Evolutionary conservation across 2,329 filamentous ascomycete genomes (phyloP).

Genomic region (Aspergillus uvarum): DNA sequence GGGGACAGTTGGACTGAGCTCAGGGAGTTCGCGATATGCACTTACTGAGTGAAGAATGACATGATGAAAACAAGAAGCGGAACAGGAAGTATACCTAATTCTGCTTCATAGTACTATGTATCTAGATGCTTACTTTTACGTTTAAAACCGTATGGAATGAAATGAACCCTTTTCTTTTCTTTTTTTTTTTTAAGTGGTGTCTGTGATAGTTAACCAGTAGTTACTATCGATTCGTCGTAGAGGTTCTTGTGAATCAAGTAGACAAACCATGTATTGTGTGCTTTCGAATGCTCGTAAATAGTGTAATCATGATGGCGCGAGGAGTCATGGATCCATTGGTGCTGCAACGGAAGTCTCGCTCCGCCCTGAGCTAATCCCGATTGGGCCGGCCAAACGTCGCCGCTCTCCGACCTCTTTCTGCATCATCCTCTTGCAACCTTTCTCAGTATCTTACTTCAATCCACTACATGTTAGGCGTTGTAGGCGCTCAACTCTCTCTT

Average conservation of each 20-base stretch:
- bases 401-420: neutral
- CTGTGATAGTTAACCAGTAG: no score
- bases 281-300: no score
- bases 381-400: constrained; percentile 3
- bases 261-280: no score
- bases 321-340: neutral
- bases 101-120: constrained; percentile 19
- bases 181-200: neutral
- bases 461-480: neutral
- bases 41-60: constrained; percentile 24
- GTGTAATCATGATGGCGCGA: no score
- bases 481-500: neutral
- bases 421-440: neutral
- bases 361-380: constrained; percentile 4
- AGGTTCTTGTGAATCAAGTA: no score
- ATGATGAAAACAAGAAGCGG: constrained; percentile 18
- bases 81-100: constrained; percentile 8
- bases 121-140: constrained; percentile 20
- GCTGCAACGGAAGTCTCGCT: neutral
- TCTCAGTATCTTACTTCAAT: neutral
- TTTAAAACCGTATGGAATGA: constrained; percentile 14
- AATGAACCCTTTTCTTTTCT: constrained; percentile 11
- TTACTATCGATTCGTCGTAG: no score
- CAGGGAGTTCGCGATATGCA: constrained; percentile 11
- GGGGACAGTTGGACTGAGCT: constrained; percentile 14